A percentile compares a stretch with the other conserved stretches of the same genome.
These are phyloP conservation scores for Entonaema liquescens DNA, from an alignment of 495 filamentous ascomycete genomes.

Conservation along the genomic window DNA sequence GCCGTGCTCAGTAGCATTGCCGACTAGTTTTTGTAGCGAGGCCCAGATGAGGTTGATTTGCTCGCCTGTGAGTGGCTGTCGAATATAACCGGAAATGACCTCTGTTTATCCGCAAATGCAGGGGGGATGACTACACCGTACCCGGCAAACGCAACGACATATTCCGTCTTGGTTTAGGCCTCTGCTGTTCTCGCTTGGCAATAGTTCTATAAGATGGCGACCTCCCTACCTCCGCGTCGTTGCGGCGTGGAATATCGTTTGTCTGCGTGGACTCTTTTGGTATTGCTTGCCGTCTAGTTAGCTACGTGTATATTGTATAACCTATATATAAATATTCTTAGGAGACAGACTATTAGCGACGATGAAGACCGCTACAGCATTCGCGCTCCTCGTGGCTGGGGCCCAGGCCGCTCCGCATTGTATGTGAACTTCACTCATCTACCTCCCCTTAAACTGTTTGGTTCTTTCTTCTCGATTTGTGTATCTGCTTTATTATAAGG, in stretches of 20 bases:
- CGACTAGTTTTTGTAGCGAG: constrained; percentile 6
- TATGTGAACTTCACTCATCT: constrained; percentile 29
- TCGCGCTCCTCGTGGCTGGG: constrained; percentile 46
- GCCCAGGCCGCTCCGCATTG: constrained; percentile 54
- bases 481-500: not conserved
- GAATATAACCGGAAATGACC: constrained; percentile 40
- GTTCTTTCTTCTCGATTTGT: constrained; percentile 4
- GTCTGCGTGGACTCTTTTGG: constrained; percentile 4
- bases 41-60: not conserved
- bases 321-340: not conserved
- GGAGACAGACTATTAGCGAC: constrained; percentile 9
- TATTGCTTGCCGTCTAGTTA: constrained; percentile 6
- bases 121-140: constrained; percentile 18
- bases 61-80: constrained; percentile 16
- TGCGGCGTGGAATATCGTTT: not conserved
- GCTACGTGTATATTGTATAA: not conserved
- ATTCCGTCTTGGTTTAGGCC: constrained; percentile 37
- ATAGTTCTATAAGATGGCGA: constrained; percentile 26
- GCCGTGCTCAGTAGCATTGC: constrained; percentile 20
- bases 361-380: constrained; percentile 51
- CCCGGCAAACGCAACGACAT: constrained; percentile 36
- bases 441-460: not conserved
- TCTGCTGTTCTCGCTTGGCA: constrained; percentile 6
- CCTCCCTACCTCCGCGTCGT: constrained; percentile 5
- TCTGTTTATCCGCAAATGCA: constrained; percentile 40